Conservation (phyloP, 306 rosid species). For the Pachyrhizus erosus region DNA sequence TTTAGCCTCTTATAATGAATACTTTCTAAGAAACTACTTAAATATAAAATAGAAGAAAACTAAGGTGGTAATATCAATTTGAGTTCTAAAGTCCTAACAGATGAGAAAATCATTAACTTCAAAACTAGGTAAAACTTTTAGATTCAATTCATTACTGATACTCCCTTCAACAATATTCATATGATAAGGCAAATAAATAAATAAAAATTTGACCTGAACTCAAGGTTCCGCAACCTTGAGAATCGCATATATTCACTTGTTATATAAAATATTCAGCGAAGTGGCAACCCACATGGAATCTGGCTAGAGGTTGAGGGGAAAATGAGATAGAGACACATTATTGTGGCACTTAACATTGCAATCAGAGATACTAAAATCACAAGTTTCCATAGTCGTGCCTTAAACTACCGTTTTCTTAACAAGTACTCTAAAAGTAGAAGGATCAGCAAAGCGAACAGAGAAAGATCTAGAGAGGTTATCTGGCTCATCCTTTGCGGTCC, state of each 20-base stretch:
- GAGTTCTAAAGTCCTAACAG: not conserved
- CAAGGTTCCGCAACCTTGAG: not conserved
- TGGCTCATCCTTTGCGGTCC: conserved; percentile 49
- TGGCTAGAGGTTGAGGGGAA: not conserved
- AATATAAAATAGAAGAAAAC: not conserved
- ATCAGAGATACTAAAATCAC: not conserved
- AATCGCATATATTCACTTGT: not conserved
- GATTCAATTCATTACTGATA: not conserved
- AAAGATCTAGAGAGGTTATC: conserved; percentile 61
- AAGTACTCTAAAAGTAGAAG: conserved; percentile 44
- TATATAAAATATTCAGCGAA: not conserved
- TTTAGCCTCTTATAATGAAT: not conserved
- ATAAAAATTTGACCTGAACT: not conserved
- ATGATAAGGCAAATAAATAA: not conserved
- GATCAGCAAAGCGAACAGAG: conserved; percentile 48
- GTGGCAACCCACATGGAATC: conserved; percentile 9
- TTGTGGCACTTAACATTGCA: conserved; percentile 6
- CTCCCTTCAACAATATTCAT: not conserved
- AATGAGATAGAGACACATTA: not conserved
- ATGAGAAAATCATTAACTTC: conserved; percentile 1
- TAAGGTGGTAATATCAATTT: not conserved
- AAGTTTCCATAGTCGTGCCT: not conserved
- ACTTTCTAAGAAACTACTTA: conserved; percentile 5
- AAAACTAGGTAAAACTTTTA: not conserved
- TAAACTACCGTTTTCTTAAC: conserved; percentile 30